Evolutionary conservation across 768 basidiomycete species (phyloP), one percentile per base, ranked within the genome.

Genomic region (Sarcodon sp.): DNA sequence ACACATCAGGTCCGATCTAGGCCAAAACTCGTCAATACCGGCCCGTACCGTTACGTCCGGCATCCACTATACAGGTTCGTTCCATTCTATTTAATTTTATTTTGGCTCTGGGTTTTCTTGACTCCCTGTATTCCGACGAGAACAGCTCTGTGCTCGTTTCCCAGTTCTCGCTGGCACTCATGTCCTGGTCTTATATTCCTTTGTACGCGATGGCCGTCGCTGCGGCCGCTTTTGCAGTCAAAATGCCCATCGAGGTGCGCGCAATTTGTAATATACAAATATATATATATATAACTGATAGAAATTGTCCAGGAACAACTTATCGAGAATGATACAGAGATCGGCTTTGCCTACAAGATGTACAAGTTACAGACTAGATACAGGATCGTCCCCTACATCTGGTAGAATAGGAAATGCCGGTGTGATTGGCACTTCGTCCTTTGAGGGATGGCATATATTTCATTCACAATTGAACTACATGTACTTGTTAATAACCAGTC

Each of bases 21-120:
- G 39, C 13, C 39, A 7, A 41, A 53, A 35, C 59, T 64, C 47
- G 57, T 64, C 50, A 59, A 53, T 16, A 49, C 33, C 7, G 61
- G 60, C 7, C 63, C 60, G 4, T 64, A 64, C 35, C 32, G 50
- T 13, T 27, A 53, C 46, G 51, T 64, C 7, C 57, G 63, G 43
- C 63, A 64, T 44, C 63, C 63, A 1, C 56, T 57, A 13, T 64
- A 59, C 32, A 55, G 55, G 39, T 27, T 6, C 15, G 39, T 41
- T 41, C n/a, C n/a, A n/a, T n/a, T 7, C 39, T 13, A 6, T 16
- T 41, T 41, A 4, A 13, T 27, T 27, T 27, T 27, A 27, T 27
- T 27, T 27, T 27, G 21, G 21, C 21, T 27, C 39, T 13, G 13
- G n/a, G n/a, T 41, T 41, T 8, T 11, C 2, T 13, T 15, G 13